Conservation (phyloP, 1,139 yeast genomes). For the Saccharomyces hybrid region DNA sequence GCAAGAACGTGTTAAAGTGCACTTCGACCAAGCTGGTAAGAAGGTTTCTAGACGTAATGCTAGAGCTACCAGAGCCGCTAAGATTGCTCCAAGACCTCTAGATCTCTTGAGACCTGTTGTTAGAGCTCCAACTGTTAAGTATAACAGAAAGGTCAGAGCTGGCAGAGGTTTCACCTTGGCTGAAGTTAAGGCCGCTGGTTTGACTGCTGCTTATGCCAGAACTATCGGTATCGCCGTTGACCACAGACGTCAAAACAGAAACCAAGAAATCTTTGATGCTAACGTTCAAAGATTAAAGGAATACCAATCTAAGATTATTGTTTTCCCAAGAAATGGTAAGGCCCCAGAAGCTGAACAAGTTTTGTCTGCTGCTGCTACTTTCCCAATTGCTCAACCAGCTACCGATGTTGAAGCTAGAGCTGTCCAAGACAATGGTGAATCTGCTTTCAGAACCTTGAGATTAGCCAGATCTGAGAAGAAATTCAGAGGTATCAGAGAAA, state of each 20-base stretch:
- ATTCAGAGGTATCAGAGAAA: constrained; percentile 91
- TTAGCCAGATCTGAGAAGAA: constrained; percentile 90
- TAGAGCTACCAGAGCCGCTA: constrained; percentile 91
- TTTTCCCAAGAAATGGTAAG: constrained; percentile 85
- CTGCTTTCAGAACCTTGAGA: constrained; percentile 93
- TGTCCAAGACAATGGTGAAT: constrained; percentile 68
- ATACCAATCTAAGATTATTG: constrained; percentile 91
- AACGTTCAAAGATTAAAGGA: constrained; percentile 96
- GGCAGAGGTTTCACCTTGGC: constrained; percentile 99
- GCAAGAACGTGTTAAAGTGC: constrained; percentile 97
- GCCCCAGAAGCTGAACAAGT: constrained; percentile 76
- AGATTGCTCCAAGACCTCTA: constrained; percentile 95
- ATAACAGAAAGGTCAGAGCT: constrained; percentile 99
- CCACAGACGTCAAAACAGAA: constrained; percentile 99
- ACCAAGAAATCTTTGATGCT: constrained; percentile 88
- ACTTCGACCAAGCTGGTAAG: constrained; percentile 72
- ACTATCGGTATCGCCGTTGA: constrained; percentile 98
- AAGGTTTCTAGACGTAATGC: constrained; percentile 94
- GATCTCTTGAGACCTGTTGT: constrained; percentile 95
- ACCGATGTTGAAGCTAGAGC: constrained; percentile 80
- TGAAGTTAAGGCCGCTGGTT: constrained; percentile 97
- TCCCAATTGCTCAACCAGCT: constrained; percentile 85
- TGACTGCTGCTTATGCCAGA: constrained; percentile 93
- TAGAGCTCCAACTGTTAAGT: constrained; percentile 96
- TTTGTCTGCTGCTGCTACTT: constrained; percentile 61